Conservation (phyloP, 257 asterid species). For the Forsythia viridissima region DNA sequence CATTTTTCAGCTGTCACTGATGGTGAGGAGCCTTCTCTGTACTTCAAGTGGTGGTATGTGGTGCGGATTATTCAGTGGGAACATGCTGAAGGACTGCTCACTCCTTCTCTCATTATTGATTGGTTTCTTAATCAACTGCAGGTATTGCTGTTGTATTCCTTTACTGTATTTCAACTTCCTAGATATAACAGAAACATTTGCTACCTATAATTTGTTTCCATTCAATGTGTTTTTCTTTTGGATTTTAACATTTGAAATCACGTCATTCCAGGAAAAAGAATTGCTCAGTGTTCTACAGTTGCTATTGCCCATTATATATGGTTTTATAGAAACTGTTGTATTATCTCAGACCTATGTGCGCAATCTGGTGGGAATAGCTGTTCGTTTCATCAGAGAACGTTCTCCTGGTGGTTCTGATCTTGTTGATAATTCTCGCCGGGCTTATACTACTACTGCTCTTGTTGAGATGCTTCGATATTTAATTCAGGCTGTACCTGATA, state of each 20-base stretch:
- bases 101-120: constrained; percentile 87
- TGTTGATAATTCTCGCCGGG: constrained; percentile 89
- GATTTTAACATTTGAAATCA: constrained; percentile 27
- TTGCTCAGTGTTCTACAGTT: constrained; percentile 82
- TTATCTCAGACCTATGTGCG: constrained; percentile 92
- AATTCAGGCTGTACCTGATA: constrained; percentile 89
- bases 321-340: constrained; percentile 84
- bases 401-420: constrained; percentile 99
- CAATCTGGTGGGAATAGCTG: constrained; percentile 66
- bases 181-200: not conserved
- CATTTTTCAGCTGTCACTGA: constrained; percentile 45
- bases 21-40: constrained; percentile 80
- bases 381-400: constrained; percentile 83
- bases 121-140: constrained; percentile 97
- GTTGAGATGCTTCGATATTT: constrained; percentile 97
- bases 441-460: constrained; percentile 90
- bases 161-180: constrained; percentile 4
- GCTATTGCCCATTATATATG: constrained; percentile 89
- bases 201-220: not conserved
- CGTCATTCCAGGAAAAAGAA: constrained; percentile 74
- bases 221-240: constrained; percentile 27
- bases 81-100: constrained; percentile 86
- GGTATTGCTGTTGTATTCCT: constrained; percentile 46
- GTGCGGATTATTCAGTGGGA: constrained; percentile 96
- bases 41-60: constrained; percentile 98